These are phyloP conservation scores for Aspergillus sp. DNA, from an alignment of 2,329 filamentous ascomycete genomes.

Conservation along the genomic window DNA sequence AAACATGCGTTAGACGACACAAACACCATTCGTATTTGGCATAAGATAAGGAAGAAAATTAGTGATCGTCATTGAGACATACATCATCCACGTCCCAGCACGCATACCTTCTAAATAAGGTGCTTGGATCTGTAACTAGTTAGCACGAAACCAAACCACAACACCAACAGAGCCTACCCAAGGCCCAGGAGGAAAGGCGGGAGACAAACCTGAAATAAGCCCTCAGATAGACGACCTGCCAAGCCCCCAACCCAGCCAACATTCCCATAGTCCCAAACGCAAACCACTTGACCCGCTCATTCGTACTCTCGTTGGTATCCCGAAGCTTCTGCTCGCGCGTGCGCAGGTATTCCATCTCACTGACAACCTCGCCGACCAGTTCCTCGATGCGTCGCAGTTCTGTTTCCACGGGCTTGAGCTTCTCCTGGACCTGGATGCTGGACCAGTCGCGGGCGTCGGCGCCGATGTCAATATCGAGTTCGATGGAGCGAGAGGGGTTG, in stretches of 20 bases:
- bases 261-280: conserved; percentile 88
- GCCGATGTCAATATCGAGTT: conserved; percentile 92
- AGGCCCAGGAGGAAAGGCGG: not conserved
- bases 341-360: conserved; percentile 94
- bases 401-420: conserved; percentile 93
- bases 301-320: conserved; percentile 99
- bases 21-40: not conserved
- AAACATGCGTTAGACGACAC: too few relatives aligned
- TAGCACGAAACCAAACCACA: not conserved
- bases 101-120: conserved; percentile 47
- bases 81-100: not conserved
- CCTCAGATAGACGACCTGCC: conserved; percentile 96
- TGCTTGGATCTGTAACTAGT: conserved; percentile 52
- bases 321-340: conserved; percentile 84
- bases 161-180: not conserved
- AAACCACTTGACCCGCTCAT: conserved; percentile 98
- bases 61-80: not conserved
- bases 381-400: conserved; percentile 91
- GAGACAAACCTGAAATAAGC: conserved; percentile 76
- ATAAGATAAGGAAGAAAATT: not conserved
- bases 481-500: conserved; percentile 60
- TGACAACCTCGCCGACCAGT: conserved; percentile 76
- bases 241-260: conserved; percentile 78
- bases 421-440: conserved; percentile 90
- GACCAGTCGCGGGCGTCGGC: conserved; percentile 98